Conservation (phyloP, 1,139 yeast species). For the Magnusiomyces fungicola region DNA sequence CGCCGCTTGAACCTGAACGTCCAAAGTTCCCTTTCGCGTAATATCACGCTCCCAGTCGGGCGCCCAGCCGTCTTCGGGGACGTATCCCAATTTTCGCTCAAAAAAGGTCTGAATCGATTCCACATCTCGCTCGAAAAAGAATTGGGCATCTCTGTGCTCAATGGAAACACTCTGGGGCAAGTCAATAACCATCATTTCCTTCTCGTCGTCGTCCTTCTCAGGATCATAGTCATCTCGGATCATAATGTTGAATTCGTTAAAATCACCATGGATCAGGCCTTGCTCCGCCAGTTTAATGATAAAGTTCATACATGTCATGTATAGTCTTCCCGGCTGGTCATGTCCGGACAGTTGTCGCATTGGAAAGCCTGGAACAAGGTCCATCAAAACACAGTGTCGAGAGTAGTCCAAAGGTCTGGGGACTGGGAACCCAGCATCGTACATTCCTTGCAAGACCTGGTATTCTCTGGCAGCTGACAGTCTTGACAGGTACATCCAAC, state of each 20-base stretch:
- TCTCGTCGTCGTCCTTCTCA: conserved; percentile 42
- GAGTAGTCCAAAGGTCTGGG: conserved; percentile 88
- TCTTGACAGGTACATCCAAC: conserved; percentile 89
- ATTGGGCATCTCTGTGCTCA: conserved; percentile 81
- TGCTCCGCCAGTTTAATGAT: conserved; percentile 75
- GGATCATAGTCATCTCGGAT: conserved; percentile 49
- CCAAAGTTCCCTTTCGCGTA: conserved; percentile 58
- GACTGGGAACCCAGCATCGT: conserved; percentile 70
- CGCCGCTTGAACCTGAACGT: conserved; percentile 80
- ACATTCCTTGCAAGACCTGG: conserved; percentile 72
- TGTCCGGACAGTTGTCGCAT: conserved; percentile 78
- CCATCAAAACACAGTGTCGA: conserved; percentile 91
- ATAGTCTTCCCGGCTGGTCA: conserved; percentile 58
- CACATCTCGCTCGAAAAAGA: conserved; percentile 85
- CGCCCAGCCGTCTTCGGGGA: conserved; percentile 54
- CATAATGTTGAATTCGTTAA: conserved; percentile 91
- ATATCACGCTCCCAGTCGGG: conserved; percentile 79
- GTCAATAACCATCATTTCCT: conserved; percentile 76
- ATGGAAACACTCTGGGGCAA: conserved; percentile 97
- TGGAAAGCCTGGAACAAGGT: conserved; percentile 77
- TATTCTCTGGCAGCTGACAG: conserved; percentile 91
- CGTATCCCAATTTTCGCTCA: conserved; percentile 66
- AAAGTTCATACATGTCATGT: conserved; percentile 79
- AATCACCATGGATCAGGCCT: conserved; percentile 95
- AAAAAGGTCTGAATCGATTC: conserved; percentile 82